These are phyloP conservation scores for Cyclotella baltica DNA, from an alignment of 108 stramenopile species.

Conservation along the genomic window DNA sequence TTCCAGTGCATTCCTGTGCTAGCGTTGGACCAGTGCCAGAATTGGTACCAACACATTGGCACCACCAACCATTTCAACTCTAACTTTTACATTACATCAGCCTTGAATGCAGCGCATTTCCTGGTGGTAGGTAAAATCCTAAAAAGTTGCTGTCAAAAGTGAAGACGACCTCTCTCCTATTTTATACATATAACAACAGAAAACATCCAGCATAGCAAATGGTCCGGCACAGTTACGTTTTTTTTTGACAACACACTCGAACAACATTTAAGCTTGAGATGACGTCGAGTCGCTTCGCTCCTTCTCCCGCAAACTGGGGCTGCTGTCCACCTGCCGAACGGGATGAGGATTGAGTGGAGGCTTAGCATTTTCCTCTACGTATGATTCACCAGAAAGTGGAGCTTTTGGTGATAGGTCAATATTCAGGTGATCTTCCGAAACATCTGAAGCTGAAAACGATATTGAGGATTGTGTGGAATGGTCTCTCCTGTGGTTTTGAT, in stretches of 20 bases:
- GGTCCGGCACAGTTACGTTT: not conserved
- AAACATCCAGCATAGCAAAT: not conserved
- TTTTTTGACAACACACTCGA: not conserved
- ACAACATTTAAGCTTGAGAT: constrained; percentile 27
- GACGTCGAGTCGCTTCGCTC: constrained; percentile 35
- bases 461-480: constrained; percentile 18
- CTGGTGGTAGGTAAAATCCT: no score
- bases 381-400: constrained; percentile 5
- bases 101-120: no score
- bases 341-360: not conserved
- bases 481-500: constrained; percentile 29
- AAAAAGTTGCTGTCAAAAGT: no score
- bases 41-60: no score
- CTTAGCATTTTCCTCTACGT: constrained; percentile 15
- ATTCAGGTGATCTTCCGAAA: constrained; percentile 14
- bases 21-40: no score
- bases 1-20: no score
- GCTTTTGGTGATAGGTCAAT: constrained; percentile 16
- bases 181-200: no score
- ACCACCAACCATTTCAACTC: no score
- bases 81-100: no score
- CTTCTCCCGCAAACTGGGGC: constrained; percentile 14
- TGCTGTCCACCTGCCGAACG: constrained; percentile 11
- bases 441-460: constrained; percentile 17
- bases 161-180: no score